These are phyloP conservation scores for Leccinum obscurum DNA, from an alignment of 768 basidiomycete species.

Conservation along the genomic window DNA sequence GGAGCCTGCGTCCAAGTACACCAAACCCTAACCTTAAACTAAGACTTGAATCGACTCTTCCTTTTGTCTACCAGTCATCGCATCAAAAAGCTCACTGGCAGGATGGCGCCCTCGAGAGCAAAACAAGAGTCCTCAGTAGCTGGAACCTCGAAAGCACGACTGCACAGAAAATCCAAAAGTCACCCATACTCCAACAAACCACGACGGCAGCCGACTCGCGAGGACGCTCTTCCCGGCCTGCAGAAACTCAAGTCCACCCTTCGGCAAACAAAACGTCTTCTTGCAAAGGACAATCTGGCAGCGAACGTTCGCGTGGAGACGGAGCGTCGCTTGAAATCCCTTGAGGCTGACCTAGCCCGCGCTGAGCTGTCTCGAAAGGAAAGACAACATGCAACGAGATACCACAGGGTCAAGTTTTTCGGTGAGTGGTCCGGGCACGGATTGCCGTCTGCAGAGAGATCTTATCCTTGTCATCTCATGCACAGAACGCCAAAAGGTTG, in stretches of 20 bases:
- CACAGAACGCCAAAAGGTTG: slow-evolving; percentile 83
- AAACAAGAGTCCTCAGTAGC: slow-evolving; percentile 5
- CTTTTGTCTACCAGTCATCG: too few relatives aligned
- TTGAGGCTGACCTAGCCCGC: slow-evolving; percentile 70
- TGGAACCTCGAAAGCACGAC: slow-evolving; percentile 17
- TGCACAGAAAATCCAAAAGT: slow-evolving; percentile 13
- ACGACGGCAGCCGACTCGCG: slow-evolving; percentile 5
- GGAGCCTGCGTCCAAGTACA: too few relatives aligned
- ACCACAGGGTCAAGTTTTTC: slow-evolving; percentile 94
- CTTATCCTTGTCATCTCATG: background rate
- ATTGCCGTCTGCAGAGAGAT: background rate
- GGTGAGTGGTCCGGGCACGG: slow-evolving; percentile 46
- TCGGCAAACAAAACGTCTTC: slow-evolving; percentile 77
- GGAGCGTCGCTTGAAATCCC: slow-evolving; percentile 71
- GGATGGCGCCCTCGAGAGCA: slow-evolving; percentile 23
- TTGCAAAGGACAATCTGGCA: slow-evolving; percentile 85
- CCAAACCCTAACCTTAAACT: slow-evolving; percentile 18
- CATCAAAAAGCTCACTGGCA: background rate
- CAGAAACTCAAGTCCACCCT: slow-evolving; percentile 86
- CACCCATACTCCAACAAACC: slow-evolving; percentile 16
- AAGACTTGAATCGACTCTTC: background rate
- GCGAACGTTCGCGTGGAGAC: slow-evolving; percentile 82
- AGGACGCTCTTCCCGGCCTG: slow-evolving; percentile 54
- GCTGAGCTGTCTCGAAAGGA: slow-evolving; percentile 68
- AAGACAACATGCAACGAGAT: slow-evolving; percentile 69